Evolutionary conservation across 768 basidiomycete genomes (phyloP).

Genomic region (Astraeus odoratus): DNA sequence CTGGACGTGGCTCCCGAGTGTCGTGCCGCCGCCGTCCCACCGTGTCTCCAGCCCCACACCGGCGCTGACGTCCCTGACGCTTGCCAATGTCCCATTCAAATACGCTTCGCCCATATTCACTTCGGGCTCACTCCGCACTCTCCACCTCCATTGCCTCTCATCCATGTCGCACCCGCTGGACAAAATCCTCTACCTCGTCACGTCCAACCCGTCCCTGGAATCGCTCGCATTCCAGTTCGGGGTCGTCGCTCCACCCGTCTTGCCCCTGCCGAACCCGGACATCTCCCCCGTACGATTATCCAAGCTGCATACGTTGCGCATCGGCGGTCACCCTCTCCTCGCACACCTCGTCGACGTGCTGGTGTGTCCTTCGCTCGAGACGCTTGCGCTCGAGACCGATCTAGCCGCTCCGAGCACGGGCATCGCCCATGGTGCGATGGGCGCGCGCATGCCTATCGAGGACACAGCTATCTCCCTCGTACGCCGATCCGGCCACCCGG

Average conservation of each 20-base stretch:
- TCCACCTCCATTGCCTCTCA: conserved; percentile 62
- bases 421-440: neutral
- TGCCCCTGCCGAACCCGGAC: conserved; percentile 39
- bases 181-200: conserved; percentile 58
- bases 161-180: conserved; percentile 58
- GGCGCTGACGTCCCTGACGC: conserved; percentile 48
- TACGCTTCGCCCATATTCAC: conserved; percentile 71
- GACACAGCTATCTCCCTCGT: conserved; percentile 60
- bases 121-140: conserved; percentile 41
- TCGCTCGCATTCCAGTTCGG: conserved; percentile 56
- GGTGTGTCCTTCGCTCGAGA: conserved; percentile 48
- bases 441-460: conserved; percentile 66
- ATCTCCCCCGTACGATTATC: conserved; percentile 39
- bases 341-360: conserved; percentile 55
- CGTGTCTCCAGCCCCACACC: conserved; percentile 28
- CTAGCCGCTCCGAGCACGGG: neutral
- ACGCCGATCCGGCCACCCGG: conserved; percentile 51
- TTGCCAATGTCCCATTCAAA: conserved; percentile 70
- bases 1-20: conserved; percentile 71
- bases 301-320: conserved; percentile 44
- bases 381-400: conserved; percentile 63
- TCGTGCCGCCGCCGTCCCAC: conserved; percentile 23
- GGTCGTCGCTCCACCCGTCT: conserved; percentile 51
- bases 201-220: conserved; percentile 50
- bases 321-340: conserved; percentile 66